Percentiles rank a stretch among this genome's conserved stretches.
These are phyloP conservation scores for Eucalyptus curtisii DNA, from an alignment of 345 rosid genomes.

Conservation along the genomic window DNA sequence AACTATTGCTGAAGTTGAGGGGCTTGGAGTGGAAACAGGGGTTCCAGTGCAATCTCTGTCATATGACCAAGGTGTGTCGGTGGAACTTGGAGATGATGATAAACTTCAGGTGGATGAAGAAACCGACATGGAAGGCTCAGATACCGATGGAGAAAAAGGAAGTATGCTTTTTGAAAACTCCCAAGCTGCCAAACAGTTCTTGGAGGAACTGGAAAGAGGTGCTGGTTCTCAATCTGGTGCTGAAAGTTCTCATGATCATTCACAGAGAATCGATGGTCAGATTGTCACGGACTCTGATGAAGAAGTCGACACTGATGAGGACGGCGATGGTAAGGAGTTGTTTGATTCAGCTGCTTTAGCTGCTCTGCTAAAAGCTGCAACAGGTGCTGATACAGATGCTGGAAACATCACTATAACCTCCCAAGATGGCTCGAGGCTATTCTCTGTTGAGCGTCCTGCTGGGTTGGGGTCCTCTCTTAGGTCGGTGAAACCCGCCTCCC, in stretches of 20 bases:
- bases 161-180: slow-evolving; percentile 60
- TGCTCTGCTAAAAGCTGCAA: slow-evolving; percentile 88
- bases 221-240: slow-evolving; percentile 42
- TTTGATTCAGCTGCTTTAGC: slow-evolving; percentile 89
- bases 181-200: slow-evolving; percentile 72
- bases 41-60: background rate
- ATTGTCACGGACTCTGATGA: slow-evolving; percentile 83
- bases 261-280: slow-evolving; percentile 67
- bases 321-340: slow-evolving; percentile 71
- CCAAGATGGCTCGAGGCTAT: slow-evolving; percentile 83
- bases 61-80: slow-evolving; percentile 4
- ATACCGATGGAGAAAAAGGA: slow-evolving; percentile 53
- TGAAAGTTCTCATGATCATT: slow-evolving; percentile 38
- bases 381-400: slow-evolving; percentile 51
- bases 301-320: slow-evolving; percentile 75
- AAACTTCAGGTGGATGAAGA: slow-evolving; percentile 9
- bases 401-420: slow-evolving; percentile 58
- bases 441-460: slow-evolving; percentile 87
- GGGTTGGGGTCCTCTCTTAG: slow-evolving; percentile 83
- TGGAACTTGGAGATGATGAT: slow-evolving; percentile 29
- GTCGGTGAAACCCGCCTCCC: slow-evolving; percentile 53
- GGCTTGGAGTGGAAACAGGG: slow-evolving; percentile 1
- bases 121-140: slow-evolving; percentile 31
- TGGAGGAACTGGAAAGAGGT: slow-evolving; percentile 67
- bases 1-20: background rate